phyloP scores from a whole-genome alignment of 768 basidiomycete genomes.

The Auricularia sp. region DNA sequence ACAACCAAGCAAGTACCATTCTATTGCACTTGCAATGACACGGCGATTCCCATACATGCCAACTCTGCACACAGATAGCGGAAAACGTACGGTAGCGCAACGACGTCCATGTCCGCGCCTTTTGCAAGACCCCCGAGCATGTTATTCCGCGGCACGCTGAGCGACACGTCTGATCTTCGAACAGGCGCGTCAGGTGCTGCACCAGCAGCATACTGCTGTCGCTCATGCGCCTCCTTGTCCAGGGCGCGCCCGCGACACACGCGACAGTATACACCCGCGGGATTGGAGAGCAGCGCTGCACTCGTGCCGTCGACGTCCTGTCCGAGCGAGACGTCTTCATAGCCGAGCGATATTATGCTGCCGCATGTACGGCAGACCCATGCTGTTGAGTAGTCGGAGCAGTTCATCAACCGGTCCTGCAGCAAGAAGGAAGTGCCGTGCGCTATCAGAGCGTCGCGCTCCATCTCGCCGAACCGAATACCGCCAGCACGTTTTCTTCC shows the following conservation, averaged over 20 bases:
- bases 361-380: constrained; percentile 98
- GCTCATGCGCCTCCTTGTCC: constrained; percentile 49
- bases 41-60: constrained; percentile 95
- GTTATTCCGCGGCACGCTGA: constrained; percentile 59
- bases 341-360: constrained; percentile 89
- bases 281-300: constrained; percentile 44
- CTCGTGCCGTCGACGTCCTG: constrained; percentile 44
- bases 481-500: constrained; percentile 97
- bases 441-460: constrained; percentile 95
- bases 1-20: too few species aligned
- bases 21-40: constrained; percentile 68
- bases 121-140: constrained; percentile 47
- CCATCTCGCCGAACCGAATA: constrained; percentile 99
- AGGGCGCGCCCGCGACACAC: constrained; percentile 73
- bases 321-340: constrained; percentile 76
- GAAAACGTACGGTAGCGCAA: constrained; percentile 93
- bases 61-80: constrained; percentile 90
- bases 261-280: constrained; percentile 89
- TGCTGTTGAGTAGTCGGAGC: constrained; percentile 97
- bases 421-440: constrained; percentile 98
- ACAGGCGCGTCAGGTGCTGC: constrained; percentile 29
- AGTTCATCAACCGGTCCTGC: constrained; percentile 98
- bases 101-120: constrained; percentile 83
- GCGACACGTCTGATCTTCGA: constrained; percentile 34
- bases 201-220: constrained; percentile 43